These are phyloP conservation scores for Podosphaera leucotricha DNA, from an alignment of 2,329 filamentous ascomycete species.

Conservation along the genomic window DNA sequence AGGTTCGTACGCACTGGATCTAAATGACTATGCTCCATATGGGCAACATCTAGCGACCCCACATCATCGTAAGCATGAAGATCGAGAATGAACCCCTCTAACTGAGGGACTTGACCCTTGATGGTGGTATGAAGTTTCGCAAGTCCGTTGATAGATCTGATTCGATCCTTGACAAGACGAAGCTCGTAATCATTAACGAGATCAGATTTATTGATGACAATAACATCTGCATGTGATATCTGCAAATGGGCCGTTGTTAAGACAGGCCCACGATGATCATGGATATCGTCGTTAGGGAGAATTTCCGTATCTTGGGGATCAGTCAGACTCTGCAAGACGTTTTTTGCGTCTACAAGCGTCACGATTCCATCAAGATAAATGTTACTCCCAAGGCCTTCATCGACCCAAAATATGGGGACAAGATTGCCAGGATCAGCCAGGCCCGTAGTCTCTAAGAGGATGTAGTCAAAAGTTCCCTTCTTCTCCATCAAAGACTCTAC, in stretches of 20 bases:
- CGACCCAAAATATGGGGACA: slow-evolving; percentile 91
- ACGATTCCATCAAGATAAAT: slow-evolving; percentile 96
- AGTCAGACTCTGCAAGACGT: slow-evolving; percentile 62
- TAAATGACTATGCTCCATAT: slow-evolving; percentile 70
- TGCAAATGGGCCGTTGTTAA: slow-evolving; percentile 89
- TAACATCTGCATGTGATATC: slow-evolving; percentile 87
- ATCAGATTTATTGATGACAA: slow-evolving; percentile 86
- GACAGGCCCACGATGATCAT: slow-evolving; percentile 34
- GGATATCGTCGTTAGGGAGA: slow-evolving; percentile 17
- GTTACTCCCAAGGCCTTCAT: slow-evolving; percentile 79
- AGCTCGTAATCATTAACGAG: slow-evolving; percentile 51
- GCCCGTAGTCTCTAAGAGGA: slow-evolving; percentile 86
- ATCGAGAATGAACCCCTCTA: slow-evolving; percentile 74
- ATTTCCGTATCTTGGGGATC: slow-evolving; percentile 33
- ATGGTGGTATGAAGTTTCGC: slow-evolving; percentile 67
- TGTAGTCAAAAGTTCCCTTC: slow-evolving; percentile 88
- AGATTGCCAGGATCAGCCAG: slow-evolving; percentile 89
- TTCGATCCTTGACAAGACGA: slow-evolving; percentile 40
- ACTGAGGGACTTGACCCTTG: slow-evolving; percentile 52
- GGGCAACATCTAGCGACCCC: slow-evolving; percentile 37
- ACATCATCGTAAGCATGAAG: slow-evolving; percentile 82
- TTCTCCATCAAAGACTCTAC: slow-evolving; percentile 93
- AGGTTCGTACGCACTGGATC: slow-evolving; percentile 40
- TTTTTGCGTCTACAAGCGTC: slow-evolving; percentile 85
- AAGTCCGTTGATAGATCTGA: slow-evolving; percentile 70